Percentiles rank a stretch among this genome's conserved stretches.
Conservation (phyloP, 192 early-diverging fungal genomes). For the Linnemannia schmuckeri region DNA sequence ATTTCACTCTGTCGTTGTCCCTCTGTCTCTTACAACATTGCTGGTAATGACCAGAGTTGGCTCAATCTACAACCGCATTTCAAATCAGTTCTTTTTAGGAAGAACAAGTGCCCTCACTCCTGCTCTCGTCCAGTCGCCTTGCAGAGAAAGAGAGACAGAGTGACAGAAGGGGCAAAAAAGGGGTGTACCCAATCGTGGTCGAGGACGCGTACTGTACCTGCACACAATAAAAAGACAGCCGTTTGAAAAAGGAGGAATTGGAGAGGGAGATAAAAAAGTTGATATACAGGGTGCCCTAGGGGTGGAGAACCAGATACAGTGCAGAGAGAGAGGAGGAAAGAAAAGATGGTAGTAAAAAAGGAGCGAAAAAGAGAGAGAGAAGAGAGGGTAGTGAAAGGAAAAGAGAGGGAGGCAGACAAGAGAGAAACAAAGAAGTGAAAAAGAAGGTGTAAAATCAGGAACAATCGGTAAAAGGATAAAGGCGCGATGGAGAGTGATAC, state of each 20-base stretch:
- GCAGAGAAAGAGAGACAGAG: not conserved
- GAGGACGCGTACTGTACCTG: too few relatives aligned
- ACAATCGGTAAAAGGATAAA: not conserved
- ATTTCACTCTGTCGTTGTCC: not conserved
- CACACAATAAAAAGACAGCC: too few relatives aligned
- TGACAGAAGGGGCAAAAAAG: not conserved
- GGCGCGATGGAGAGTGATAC: not conserved
- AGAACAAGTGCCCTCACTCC: not conserved
- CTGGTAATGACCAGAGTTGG: not conserved
- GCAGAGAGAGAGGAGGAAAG: not conserved
- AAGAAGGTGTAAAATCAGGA: not conserved
- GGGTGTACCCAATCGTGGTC: too few relatives aligned
- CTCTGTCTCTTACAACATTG: not conserved
- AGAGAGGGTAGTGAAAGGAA: not conserved
- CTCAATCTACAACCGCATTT: not conserved
- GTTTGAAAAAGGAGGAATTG: not conserved
- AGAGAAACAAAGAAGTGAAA: not conserved
- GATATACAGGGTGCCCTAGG: not conserved
- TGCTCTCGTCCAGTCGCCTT: too few relatives aligned
- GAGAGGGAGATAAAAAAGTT: too few relatives aligned
- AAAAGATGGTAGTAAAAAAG: not conserved
- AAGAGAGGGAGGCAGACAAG: not conserved
- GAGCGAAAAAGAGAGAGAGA: not conserved
- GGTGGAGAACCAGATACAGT: not conserved
- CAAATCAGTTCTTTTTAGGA: constrained; percentile 8